phyloP scores from a whole-genome alignment of 2,329 filamentous ascomycete genomes.

The Ophiosphaerella herpotricha region DNA sequence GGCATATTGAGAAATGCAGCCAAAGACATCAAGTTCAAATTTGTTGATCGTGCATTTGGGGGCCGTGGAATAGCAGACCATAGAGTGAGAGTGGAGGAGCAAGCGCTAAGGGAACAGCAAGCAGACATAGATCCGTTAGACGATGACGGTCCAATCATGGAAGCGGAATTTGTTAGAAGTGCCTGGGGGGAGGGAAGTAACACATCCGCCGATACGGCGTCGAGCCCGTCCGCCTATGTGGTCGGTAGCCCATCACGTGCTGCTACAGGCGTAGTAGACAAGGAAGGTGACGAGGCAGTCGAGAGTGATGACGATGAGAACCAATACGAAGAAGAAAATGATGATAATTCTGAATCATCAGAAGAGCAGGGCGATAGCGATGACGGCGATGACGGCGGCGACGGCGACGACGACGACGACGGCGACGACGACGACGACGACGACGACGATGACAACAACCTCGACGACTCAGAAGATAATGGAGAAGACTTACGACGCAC shows the following conservation, averaged over 20 bases:
- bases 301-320: conserved; percentile 37
- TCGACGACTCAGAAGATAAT: conserved; percentile 26
- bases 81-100: conserved; percentile 49
- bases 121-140: conserved; percentile 55
- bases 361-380: conserved; percentile 22
- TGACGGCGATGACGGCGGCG: conserved; percentile 32
- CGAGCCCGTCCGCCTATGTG: conserved; percentile 1
- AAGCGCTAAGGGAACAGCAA: conserved; percentile 43
- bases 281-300: conserved; percentile 28
- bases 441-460: conserved; percentile 11
- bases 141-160: conserved; percentile 50
- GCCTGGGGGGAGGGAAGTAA: conserved; percentile 15
- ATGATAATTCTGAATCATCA: background rate
- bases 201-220: conserved; percentile 6
- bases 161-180: conserved; percentile 29
- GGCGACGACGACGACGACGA: conserved; percentile 37
- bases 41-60: conserved; percentile 65
- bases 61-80: conserved; percentile 56
- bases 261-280: conserved; percentile 1
- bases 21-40: conserved; percentile 60
- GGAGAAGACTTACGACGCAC: conserved; percentile 42
- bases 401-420: conserved; percentile 33
- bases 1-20: conserved; percentile 63
- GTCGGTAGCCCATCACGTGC: background rate
- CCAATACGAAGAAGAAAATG: conserved; percentile 14